phyloP scores from a whole-genome alignment of 2,329 filamentous ascomycete genomes.

The Leptoxyphium fumago region DNA sequence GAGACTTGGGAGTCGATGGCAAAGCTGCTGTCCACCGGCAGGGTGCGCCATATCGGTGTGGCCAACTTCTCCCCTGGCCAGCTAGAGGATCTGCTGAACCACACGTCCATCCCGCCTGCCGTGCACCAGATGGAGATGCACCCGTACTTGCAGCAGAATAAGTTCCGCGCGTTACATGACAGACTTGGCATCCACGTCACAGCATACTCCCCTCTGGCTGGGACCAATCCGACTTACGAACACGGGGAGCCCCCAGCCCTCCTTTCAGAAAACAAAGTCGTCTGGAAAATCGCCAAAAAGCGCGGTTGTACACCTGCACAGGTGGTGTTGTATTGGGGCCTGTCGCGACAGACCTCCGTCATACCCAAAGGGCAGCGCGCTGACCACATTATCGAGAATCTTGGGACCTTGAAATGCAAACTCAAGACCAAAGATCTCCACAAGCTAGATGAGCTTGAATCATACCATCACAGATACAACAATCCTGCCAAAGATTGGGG shows the following conservation, averaged over 20 bases:
- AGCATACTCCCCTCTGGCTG: constrained; percentile 34
- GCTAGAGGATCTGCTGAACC: constrained; percentile 35
- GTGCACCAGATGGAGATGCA: constrained; percentile 75
- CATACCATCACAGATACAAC: constrained; percentile 25
- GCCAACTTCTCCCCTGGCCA: constrained; percentile 54
- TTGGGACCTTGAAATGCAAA: constrained; percentile 20
- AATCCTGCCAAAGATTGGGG: constrained; percentile 28
- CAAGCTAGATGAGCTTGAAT: constrained; percentile 19
- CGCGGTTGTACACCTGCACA: constrained; percentile 31
- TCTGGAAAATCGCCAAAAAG: constrained; percentile 24
- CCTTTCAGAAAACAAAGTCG: constrained; percentile 29
- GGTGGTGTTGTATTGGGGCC: constrained; percentile 34
- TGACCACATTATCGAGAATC: constrained; percentile 31
- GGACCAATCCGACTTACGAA: constrained; percentile 34
- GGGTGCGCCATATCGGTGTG: constrained; percentile 57
- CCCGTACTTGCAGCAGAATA: constrained; percentile 48
- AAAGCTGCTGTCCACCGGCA: constrained; percentile 43
- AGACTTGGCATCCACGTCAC: constrained; percentile 37
- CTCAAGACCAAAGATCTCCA: constrained; percentile 26
- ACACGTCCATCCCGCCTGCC: constrained; percentile 47
- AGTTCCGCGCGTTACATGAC: constrained; percentile 37
- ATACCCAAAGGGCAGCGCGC: constrained; percentile 37
- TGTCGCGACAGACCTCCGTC: constrained; percentile 32
- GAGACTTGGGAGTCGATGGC: constrained; percentile 55
- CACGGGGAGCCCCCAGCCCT: constrained; percentile 15